Evolutionary conservation across 2,329 filamentous ascomycete species (phyloP).

Genomic region (Colletotrichum melonis): DNA sequence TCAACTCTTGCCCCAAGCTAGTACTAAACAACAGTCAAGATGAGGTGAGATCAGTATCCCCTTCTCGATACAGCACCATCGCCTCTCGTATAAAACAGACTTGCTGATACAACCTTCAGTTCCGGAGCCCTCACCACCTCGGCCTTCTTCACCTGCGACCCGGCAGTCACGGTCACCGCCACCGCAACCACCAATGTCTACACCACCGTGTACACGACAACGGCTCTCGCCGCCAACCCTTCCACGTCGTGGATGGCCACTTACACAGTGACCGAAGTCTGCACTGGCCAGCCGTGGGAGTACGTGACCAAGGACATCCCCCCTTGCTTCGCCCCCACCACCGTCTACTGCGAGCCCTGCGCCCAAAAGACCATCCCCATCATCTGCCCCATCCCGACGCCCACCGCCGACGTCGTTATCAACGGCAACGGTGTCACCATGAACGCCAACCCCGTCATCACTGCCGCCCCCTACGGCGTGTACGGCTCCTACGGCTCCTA

Average conservation of each 20-base stretch:
- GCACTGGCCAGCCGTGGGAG: conserved; percentile 43
- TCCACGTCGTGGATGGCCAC: conserved; percentile 52
- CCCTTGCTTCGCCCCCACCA: conserved; percentile 52
- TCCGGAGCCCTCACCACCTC: conserved; percentile 44
- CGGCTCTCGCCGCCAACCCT: conserved; percentile 49
- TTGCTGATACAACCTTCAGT: conserved; percentile 39
- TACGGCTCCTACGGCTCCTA: background rate
- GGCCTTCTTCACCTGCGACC: conserved; percentile 44
- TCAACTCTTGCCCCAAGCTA: background rate
- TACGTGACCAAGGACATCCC: conserved; percentile 46
- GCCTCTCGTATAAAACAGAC: background rate
- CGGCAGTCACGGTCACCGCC: conserved; percentile 36
- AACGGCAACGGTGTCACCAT: conserved; percentile 50
- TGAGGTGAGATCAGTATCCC: conserved; percentile 31
- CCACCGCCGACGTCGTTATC: conserved; percentile 43
- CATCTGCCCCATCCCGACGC: conserved; percentile 49
- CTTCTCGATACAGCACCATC: background rate
- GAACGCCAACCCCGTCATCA: conserved; percentile 36
- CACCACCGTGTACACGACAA: conserved; percentile 52
- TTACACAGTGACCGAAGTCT: conserved; percentile 53
- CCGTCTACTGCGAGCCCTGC: conserved; percentile 48
- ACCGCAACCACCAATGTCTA: conserved; percentile 40
- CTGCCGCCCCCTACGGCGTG: conserved; percentile 1
- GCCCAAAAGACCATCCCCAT: conserved; percentile 46
- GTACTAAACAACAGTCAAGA: conserved; percentile 29